Evolutionary conservation across 2,329 filamentous ascomycete genomes (phyloP).

Genomic region (Calycina marina): DNA sequence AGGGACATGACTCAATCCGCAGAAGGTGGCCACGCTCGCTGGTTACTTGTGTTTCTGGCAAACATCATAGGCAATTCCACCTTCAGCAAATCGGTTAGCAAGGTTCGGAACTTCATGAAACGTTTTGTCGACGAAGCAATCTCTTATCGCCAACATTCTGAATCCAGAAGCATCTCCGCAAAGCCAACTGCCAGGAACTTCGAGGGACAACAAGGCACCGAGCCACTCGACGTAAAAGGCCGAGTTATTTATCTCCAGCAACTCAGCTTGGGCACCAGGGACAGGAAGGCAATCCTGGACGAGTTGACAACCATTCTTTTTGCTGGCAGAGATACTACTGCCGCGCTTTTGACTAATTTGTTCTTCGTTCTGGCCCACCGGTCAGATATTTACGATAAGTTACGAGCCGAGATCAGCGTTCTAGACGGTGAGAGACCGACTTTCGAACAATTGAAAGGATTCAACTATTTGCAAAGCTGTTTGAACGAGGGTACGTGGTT

Average conservation of each 20-base stretch:
- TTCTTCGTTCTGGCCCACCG: conserved; percentile 16
- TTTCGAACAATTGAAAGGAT: conserved; percentile 32
- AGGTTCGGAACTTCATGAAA: neutral
- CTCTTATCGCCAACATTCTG: no score
- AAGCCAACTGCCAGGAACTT: no score
- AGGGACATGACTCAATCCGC: no score
- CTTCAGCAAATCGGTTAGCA: conserved; percentile 1
- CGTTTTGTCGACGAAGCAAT: no score
- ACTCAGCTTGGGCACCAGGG: conserved; percentile 29
- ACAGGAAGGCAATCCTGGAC: conserved; percentile 25
- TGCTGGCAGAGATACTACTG: conserved; percentile 29
- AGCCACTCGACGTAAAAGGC: neutral
- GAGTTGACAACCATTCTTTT: conserved; percentile 23
- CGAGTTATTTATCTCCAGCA: conserved; percentile 31
- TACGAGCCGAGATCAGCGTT: conserved; percentile 16
- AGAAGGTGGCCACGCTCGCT: no score
- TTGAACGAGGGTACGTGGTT: conserved; percentile 36
- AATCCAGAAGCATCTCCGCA: no score
- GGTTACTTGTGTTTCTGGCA: no score
- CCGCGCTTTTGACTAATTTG: conserved; percentile 23
- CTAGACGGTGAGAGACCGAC: conserved; percentile 26
- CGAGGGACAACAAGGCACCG: no score
- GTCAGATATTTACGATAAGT: conserved; percentile 19
- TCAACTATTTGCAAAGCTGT: conserved; percentile 39
- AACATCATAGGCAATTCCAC: no score